Evolutionary conservation across 2,329 filamentous ascomycete genomes (phyloP), one percentile per base, ranked within the genome.

Genomic region (Phaeosphaeria sp.): DNA sequence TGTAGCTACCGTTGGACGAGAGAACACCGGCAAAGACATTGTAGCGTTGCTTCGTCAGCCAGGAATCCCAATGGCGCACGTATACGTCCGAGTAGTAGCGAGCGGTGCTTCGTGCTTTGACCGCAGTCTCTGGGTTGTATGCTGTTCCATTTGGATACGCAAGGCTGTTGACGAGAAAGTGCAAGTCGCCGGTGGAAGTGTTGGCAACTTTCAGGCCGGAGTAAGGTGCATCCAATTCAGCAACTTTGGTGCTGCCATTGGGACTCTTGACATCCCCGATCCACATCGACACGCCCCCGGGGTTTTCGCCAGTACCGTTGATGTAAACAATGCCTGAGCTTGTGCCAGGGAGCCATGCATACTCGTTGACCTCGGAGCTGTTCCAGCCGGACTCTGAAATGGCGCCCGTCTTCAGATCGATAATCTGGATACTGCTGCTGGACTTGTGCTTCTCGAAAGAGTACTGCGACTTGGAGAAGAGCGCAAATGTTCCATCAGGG

Each of bases 41-140:
- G 70, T 88, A 89, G 60, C 85, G 87, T 69, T 91, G 87, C 53
- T 88, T 84, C 1, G 85, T 87, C 33, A 88, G 81, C 80, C 90
- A 96, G 5, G 83, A 77, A 72, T 96, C 91, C 92, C 92, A 96
- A 71, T 96, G 91, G 23, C 92, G 87, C 25, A 90, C 88, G 70
- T 91, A 95, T 39, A 92, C 85, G 58, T 86, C 87, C 21, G 86
- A 86, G 76, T 95, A 95, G 33, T 92, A 84, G 68, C 86, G 88
- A 20, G 86, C 92, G 3, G 85, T 85, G 43, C 88, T 88, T 22
- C 82, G 76, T 0, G 85, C 79, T 65, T 85, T 85, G 55, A 84
- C 79, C 43, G 85, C 87, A 4, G 82, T 80, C 46, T 88, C 83
- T 6, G 86, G 80, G 73, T 90, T 90, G 77, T 89, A 89, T 39